Percentiles rank a stretch among this genome's conserved stretches.
These are phyloP conservation scores for Fraxinus ornus DNA, from an alignment of 305 asterid genomes.

Conservation along the genomic window DNA sequence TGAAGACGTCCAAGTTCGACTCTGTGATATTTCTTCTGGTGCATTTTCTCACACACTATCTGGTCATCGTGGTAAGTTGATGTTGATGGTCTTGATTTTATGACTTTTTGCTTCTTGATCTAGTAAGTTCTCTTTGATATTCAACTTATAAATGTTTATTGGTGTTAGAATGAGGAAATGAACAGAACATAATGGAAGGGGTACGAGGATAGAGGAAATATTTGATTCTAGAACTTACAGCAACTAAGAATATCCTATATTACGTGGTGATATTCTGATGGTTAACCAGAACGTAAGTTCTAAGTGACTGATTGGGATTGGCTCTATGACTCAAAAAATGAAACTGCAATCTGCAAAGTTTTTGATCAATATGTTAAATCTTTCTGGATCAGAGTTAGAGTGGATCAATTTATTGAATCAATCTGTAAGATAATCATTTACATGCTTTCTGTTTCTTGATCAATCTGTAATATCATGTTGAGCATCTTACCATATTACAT, in stretches of 20 bases:
- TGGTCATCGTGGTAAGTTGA: conserved; percentile 90
- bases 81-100: conserved; percentile 2
- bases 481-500: background rate
- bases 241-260: background rate
- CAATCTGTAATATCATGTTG: background rate
- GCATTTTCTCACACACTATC: conserved; percentile 96
- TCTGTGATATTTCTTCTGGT: conserved; percentile 94
- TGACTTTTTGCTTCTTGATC: background rate
- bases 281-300: background rate
- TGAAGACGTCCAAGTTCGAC: conserved; percentile 98
- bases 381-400: background rate
- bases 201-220: background rate
- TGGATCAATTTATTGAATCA: too few species aligned
- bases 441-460: background rate
- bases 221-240: background rate
- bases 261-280: background rate
- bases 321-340: background rate
- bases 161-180: background rate
- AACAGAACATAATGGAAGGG: background rate
- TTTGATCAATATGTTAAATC: background rate
- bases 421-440: too few species aligned
- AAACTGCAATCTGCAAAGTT: background rate
- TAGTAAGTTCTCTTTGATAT: background rate
- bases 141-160: background rate
- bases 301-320: conserved; percentile 6